Evolutionary conservation across 306 rosid genomes (phyloP).

Genomic region (Rubus idaeus): DNA sequence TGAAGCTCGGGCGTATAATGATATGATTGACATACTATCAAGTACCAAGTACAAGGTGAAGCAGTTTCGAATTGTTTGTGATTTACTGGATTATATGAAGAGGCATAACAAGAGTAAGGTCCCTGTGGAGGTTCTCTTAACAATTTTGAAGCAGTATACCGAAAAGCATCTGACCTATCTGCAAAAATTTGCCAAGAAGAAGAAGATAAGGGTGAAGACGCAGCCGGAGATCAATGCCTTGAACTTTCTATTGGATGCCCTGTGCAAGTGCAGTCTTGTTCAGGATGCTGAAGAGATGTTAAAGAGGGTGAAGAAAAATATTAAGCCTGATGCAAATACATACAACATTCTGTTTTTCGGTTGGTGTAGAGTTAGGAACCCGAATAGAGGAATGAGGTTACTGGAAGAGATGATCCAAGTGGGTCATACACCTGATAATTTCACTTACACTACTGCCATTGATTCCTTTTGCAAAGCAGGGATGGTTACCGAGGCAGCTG

Average conservation of each 20-base stretch:
- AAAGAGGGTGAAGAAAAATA: constrained; percentile 56
- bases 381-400: constrained; percentile 63
- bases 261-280: constrained; percentile 86
- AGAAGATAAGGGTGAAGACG: constrained; percentile 72
- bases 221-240: constrained; percentile 85
- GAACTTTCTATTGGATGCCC: constrained; percentile 70
- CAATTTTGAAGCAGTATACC: constrained; percentile 64
- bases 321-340: constrained; percentile 66
- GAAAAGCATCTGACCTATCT: constrained; percentile 72
- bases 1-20: constrained; percentile 63
- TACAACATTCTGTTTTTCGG: constrained; percentile 77
- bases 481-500: constrained; percentile 66
- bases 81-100: constrained; percentile 83
- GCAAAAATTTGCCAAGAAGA: constrained; percentile 87
- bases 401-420: constrained; percentile 75
- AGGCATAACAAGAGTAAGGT: constrained; percentile 58
- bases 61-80: constrained; percentile 86
- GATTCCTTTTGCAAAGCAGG: constrained; percentile 78
- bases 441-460: constrained; percentile 76
- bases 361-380: constrained; percentile 94
- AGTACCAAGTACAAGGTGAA: constrained; percentile 69
- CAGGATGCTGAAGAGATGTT: constrained; percentile 69
- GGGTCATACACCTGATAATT: constrained; percentile 78
- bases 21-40: constrained; percentile 81
- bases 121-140: constrained; percentile 64